Evolutionary conservation across 1,284 basidiomycete species (phyloP).

Genomic region (Malassezia arunalokei): DNA sequence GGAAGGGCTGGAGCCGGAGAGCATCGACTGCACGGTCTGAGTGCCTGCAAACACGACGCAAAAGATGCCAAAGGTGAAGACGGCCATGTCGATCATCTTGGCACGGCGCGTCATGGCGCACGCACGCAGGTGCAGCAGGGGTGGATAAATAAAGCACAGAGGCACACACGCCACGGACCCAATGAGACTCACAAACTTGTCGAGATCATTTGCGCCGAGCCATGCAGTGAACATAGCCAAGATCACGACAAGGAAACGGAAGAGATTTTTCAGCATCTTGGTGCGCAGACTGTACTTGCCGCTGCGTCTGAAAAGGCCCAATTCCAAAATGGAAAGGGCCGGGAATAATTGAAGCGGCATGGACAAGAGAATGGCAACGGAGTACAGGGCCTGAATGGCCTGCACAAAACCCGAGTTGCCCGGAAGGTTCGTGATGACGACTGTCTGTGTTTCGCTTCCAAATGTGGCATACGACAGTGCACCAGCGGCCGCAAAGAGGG

Average conservation of each 20-base stretch:
- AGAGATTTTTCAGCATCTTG: constrained; percentile 79
- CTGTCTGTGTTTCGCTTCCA: constrained; percentile 75
- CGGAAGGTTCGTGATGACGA: constrained; percentile 88
- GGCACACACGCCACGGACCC: constrained; percentile 91
- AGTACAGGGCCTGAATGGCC: constrained; percentile 54
- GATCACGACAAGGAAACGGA: constrained; percentile 66
- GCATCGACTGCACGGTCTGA: constrained; percentile 55
- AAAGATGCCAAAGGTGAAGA: constrained; percentile 70
- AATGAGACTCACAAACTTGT: constrained; percentile 91
- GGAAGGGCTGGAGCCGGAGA: not conserved
- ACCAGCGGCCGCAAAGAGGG: constrained; percentile 78
- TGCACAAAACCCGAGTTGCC: constrained; percentile 76
- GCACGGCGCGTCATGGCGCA: constrained; percentile 58
- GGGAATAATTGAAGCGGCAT: constrained; percentile 86
- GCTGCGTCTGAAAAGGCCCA: constrained; percentile 68
- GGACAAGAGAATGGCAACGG: constrained; percentile 76
- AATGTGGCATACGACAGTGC: constrained; percentile 77
- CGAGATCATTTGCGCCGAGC: constrained; percentile 74
- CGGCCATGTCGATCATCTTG: constrained; percentile 61
- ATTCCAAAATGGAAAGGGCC: constrained; percentile 90
- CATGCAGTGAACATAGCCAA: constrained; percentile 66
- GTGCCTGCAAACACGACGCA: constrained; percentile 72
- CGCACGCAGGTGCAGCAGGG: constrained; percentile 82
- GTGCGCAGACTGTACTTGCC: constrained; percentile 74
- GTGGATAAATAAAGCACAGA: constrained; percentile 80